Base-by-base conservation (phyloP, 2,329 filamentous ascomycete species). In the Orbilia javanica region DNA sequence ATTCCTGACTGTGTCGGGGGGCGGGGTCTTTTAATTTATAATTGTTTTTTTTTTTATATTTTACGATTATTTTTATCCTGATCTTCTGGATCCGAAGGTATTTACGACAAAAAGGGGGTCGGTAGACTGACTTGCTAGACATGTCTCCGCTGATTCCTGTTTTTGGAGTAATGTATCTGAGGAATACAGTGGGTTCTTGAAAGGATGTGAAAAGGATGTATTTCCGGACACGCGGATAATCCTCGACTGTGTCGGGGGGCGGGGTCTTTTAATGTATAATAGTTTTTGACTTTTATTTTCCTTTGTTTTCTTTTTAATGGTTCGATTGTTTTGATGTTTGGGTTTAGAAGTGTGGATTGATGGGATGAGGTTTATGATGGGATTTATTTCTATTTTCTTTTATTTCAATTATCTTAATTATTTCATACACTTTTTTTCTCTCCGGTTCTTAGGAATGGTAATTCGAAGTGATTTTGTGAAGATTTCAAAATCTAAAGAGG, bases 261-360 rank as follows among this genome's bases (percentile, higher is more conserved):
- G 55, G 55, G 55, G 55, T 60, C 55, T 60, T 42, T 60, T 60
- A 60, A 60, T 60, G 18, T 60, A 60, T 60, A 60, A 60, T 60
- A 39, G 55, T 42, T 27, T 60, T 60, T 36, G 8, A 3, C 20
- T n/a, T 52, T 52, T 4, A 11, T 52, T 31, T 29, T 2, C 13
- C 1, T 22, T 10, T 57, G 3, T n/a, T 34, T 53, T 53, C 7
- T 20, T 22, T 46, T 46, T 20, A 7, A 46, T 22, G 5, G n/a
- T n/a, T n/a, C n/a, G n/a, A n/a, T n/a, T n/a, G n/a, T n/a, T n/a
- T n/a, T n/a, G n/a, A n/a, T n/a, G n/a, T n/a, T n/a, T n/a, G n/a
- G n/a, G n/a, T n/a, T n/a, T n/a, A n/a, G n/a, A n/a, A n/a, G n/a
- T n/a, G n/a, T n/a, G n/a, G n/a, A n/a, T n/a, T n/a, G n/a, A n/a